Percentiles rank a stretch among this genome's conserved stretches.
These are phyloP conservation scores for Funneliformis geosporum DNA, from an alignment of 192 early-diverging fungal species.

Conservation along the genomic window DNA sequence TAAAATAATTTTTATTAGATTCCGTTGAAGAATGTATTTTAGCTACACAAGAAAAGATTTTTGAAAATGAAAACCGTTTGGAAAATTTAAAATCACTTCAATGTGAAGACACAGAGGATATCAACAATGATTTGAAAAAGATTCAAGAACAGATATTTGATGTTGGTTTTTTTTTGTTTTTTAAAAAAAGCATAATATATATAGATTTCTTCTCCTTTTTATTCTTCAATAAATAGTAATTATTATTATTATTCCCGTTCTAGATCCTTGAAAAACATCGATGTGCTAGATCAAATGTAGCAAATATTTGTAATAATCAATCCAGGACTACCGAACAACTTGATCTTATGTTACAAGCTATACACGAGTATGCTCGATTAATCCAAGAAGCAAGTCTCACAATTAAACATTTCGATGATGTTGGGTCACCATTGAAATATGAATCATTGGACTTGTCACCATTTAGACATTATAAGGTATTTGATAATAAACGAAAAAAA, in stretches of 20 bases:
- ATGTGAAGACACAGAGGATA: slow-evolving; percentile 22
- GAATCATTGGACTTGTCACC: slow-evolving; percentile 31
- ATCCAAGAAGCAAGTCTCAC: slow-evolving; percentile 26
- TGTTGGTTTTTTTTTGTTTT: neutral
- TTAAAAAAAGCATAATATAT: too few species aligned
- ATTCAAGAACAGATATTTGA: slow-evolving; percentile 33
- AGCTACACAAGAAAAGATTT: slow-evolving; percentile 25
- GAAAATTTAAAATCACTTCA: slow-evolving; percentile 20
- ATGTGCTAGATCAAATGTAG: neutral
- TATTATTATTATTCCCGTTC: neutral
- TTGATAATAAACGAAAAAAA: neutral
- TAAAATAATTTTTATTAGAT: neutral
- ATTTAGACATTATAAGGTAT: slow-evolving; percentile 23
- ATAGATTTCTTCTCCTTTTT: too few species aligned
- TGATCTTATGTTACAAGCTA: slow-evolving; percentile 33
- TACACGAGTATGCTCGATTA: slow-evolving; percentile 33
- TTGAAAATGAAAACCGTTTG: slow-evolving; percentile 14
- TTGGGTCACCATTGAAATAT: slow-evolving; percentile 23
- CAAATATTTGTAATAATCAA: slow-evolving; percentile 24
- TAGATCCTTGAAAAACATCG: slow-evolving; percentile 32
- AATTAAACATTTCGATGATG: slow-evolving; percentile 34
- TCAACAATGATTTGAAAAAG: slow-evolving; percentile 32
- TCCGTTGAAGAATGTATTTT: slow-evolving; percentile 29
- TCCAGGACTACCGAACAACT: slow-evolving; percentile 24
- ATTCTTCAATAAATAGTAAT: neutral